phyloP scores from a whole-genome alignment of 192 early-diverging fungal genomes.

The Glomus cerebriforme region DNA sequence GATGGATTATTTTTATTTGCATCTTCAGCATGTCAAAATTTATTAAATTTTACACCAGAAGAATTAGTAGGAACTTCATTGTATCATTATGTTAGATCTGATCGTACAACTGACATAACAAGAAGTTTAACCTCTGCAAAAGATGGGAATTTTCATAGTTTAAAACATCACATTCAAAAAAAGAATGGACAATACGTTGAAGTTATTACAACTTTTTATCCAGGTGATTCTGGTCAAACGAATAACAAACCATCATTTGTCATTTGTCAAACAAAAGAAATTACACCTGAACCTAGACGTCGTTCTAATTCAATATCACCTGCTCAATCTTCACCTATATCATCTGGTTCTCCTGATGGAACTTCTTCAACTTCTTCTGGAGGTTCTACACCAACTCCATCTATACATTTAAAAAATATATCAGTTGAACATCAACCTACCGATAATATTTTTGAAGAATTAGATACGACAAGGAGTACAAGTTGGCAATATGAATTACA shows the following conservation, averaged over 20 bases:
- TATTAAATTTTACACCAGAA: constrained; percentile 36
- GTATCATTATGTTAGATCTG: constrained; percentile 45
- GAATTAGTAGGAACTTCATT: constrained; percentile 47
- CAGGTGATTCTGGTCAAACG: constrained; percentile 35
- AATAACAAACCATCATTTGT: constrained; percentile 36
- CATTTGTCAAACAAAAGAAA: constrained; percentile 35
- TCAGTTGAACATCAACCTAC: constrained; percentile 26
- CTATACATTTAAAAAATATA: constrained; percentile 19
- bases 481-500: constrained; percentile 68
- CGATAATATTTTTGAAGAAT: constrained; percentile 51
- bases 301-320: constrained; percentile 1
- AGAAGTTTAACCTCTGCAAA: constrained; percentile 41
- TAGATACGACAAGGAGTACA: constrained; percentile 48
- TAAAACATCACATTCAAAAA: constrained; percentile 42
- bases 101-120: constrained; percentile 47
- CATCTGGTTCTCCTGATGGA: constrained; percentile 13
- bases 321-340: background rate
- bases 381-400: constrained; percentile 20
- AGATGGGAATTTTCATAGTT: constrained; percentile 39
- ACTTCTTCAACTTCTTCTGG: constrained; percentile 16
- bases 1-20: constrained; percentile 61
- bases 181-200: constrained; percentile 42
- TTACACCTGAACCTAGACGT: constrained; percentile 1
- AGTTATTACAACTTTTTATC: constrained; percentile 45
- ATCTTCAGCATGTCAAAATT: constrained; percentile 37